Base-by-base conservation (phyloP, 2,329 filamentous ascomycete species). In the Talaromyces sp. region DNA sequence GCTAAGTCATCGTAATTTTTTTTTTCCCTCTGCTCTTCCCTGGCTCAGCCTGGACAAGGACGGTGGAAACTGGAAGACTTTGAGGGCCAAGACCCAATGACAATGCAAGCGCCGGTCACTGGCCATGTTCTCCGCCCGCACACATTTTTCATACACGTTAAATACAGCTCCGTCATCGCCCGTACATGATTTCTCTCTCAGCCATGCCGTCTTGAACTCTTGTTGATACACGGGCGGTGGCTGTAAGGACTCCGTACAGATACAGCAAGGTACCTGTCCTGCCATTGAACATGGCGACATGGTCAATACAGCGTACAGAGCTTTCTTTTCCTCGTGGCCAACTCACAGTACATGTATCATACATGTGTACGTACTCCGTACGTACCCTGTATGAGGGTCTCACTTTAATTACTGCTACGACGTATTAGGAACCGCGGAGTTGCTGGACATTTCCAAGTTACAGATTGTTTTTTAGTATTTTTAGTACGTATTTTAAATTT, bases 1-100 rank as follows among this genome's bases (percentile, higher is more conserved):
- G 53, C 53, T 36, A 56, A 56, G 53, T 56, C 53, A 36, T 56
- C 31, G 53, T 56, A 56, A 56, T 56, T 47, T 64, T 65, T 58
- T 65, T 58, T 65, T 38, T 31, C 40, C 6, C 49, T 31, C 31
- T 56, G n/a, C 51, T 54, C 29, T 56, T 56, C 53, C 53, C 53
- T 56, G 53, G 34, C 31, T 54, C 63, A 60, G 63, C 58, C 45
- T 38, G 27, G 62, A 54, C 58, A 63, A 58, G 63, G 29, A 61
- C 45, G 25, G 43, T 60, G 49, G 27, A 53, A 53, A 53, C 25
- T 53, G 53, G 53, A 56, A 56, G 53, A 56, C 29, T 34, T 54
- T 19, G 29, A 34, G 59, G 27, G 59, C 45, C 59, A 61, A 61
- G 59, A 38, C 31, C 60, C 60, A 62, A 62, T 62, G 34, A 43